Evolutionary conservation across 805 yeast species (phyloP).

Genomic region (Kodamaea laetipori): DNA sequence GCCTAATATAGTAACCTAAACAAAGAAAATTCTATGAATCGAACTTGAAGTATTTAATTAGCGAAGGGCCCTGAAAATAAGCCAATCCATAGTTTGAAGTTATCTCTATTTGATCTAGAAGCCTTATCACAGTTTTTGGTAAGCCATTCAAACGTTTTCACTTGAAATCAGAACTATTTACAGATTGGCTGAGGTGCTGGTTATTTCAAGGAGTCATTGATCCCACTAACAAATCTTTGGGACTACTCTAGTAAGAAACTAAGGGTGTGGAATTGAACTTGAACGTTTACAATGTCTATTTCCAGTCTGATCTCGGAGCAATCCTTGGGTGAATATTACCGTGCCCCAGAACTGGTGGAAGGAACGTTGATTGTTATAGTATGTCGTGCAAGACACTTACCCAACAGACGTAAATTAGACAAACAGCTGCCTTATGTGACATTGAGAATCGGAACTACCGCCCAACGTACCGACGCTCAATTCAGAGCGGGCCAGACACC

Average conservation of each 20-base stretch:
- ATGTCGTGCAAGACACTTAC: slow-evolving; percentile 79
- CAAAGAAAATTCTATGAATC: not conserved
- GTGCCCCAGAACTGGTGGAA: slow-evolving; percentile 37
- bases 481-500: slow-evolving; percentile 95
- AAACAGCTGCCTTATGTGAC: slow-evolving; percentile 93
- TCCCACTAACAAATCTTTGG: no score
- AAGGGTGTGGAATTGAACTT: no score
- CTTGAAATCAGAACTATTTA: no score
- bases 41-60: not conserved
- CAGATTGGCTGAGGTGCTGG: no score
- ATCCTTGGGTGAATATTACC: not conserved
- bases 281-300: not conserved
- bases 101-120: no score
- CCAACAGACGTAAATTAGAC: slow-evolving; percentile 82
- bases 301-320: slow-evolving; percentile 1
- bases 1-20: slow-evolving; percentile 5
- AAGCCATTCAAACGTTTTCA: no score
- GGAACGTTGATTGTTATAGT: slow-evolving; percentile 73
- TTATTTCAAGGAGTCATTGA: no score
- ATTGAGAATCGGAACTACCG: slow-evolving; percentile 76
- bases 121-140: no score
- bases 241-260: no score
- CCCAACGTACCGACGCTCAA: slow-evolving; percentile 75
- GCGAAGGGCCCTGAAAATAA: no score
- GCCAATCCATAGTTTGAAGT: no score